Base-by-base conservation (phyloP, 805 yeast species). In the Ogataea glucozyma region DNA sequence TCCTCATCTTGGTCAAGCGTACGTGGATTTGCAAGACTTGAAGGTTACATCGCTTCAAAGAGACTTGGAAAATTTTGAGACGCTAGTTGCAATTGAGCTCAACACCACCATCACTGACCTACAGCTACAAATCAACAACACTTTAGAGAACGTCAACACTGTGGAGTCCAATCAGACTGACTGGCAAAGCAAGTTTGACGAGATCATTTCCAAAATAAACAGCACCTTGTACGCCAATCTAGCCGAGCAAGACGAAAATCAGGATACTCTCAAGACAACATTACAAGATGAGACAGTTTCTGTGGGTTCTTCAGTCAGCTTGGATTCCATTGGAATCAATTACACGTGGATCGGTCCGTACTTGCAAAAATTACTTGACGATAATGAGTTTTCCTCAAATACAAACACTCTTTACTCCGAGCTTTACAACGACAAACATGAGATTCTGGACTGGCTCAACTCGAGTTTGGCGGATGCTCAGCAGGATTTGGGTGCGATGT, bases 281-380 rank as follows among this genome's bases (percentile, higher is more conserved):
- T 31, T 52, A 10, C 44, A 47, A 13, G 13, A 38, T 18, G 42
- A 42, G 39, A 54, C 53, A 2, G 52, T 52, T 17, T 49, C 38
- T 24, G 27, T 52, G 9, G 52, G 47, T 2, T 44, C 41, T 14
- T 29, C 43, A 4, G 34, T 49, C n/a, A 31, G 35, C 24, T 19
- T 49, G 32, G 40, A 43, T 31, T 12, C 31, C 4, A 12, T 52
- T 29, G 43, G 41, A 9, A 40, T 52, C 13, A 48, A 49, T 29
- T 48, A 46, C 32, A 42, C 53, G 6, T 48, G 53, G 53, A 47
- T 52, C 10, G 41, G 45, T 17, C 16, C 19, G 12, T 49, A 26
- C 29, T 23, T 49, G 21, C 34, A 34, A 7, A 32, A 26, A 7
- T 17, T 38, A 3, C 13, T 27, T 10, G 16, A 27, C 10, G 27